These are phyloP conservation scores for Oryza glaberrima DNA, from an alignment of 176 grass and related monocot genomes.

Conservation along the genomic window DNA sequence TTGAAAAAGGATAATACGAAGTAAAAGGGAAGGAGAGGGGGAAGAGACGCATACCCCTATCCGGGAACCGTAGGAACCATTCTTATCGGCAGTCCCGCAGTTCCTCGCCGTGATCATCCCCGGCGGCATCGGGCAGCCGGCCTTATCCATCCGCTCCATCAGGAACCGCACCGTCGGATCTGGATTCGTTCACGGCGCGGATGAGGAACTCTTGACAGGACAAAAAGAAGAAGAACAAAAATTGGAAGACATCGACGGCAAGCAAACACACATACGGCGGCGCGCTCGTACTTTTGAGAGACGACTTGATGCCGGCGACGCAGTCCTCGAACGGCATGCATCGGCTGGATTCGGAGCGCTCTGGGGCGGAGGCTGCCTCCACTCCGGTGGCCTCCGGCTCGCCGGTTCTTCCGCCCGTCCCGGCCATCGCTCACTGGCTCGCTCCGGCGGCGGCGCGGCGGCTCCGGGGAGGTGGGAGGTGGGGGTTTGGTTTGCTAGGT, in stretches of 20 bases:
- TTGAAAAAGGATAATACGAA: background rate
- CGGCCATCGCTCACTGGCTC: constrained; percentile 32
- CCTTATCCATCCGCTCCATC: constrained; percentile 68
- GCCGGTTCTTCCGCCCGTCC: constrained; percentile 20
- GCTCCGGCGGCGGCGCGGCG: constrained; percentile 19
- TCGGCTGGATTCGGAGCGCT: background rate
- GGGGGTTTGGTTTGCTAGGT: constrained; percentile 11
- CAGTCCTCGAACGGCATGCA: constrained; percentile 69
- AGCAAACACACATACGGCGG: background rate
- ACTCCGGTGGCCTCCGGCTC: constrained; percentile 15
- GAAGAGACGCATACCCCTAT: constrained; percentile 54
- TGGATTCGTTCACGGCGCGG: constrained; percentile 2
- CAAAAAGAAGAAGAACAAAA: background rate
- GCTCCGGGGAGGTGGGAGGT: background rate
- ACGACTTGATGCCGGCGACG: constrained; percentile 52
- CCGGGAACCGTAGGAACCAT: constrained; percentile 52
- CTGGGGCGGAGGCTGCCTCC: constrained; percentile 19
- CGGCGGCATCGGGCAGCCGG: constrained; percentile 64
- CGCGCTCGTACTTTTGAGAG: constrained; percentile 52
- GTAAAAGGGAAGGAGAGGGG: background rate
- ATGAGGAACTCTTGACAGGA: too few species aligned
- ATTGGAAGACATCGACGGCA: background rate
- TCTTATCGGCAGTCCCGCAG: background rate
- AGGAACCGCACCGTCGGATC: constrained; percentile 91
- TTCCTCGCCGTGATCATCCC: constrained; percentile 48